These are phyloP conservation scores for Tolypocladium nubicola DNA, from an alignment of 2,329 filamentous ascomycete species.

Conservation along the genomic window DNA sequence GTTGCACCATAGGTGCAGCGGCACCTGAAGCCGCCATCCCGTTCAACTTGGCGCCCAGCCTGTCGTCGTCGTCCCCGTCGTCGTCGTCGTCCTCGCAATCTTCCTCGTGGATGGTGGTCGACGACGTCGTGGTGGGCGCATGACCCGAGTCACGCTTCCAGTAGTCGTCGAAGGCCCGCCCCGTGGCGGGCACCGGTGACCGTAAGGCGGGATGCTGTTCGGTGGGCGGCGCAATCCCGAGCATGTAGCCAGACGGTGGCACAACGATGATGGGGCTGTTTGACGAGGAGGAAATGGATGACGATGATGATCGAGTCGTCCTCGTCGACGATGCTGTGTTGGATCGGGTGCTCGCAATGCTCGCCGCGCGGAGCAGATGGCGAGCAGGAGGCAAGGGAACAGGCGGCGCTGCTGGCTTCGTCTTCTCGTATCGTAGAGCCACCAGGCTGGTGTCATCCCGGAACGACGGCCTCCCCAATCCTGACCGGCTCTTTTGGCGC, in stretches of 20 bases:
- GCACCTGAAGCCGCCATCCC: not conserved
- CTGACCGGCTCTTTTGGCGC: conserved; percentile 29
- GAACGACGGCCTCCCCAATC: conserved; percentile 22
- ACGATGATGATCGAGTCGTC: conserved; percentile 12
- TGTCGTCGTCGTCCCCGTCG: conserved; percentile 4
- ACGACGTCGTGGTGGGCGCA: conserved; percentile 26
- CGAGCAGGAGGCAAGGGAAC: conserved; percentile 38
- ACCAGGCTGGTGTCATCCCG: conserved; percentile 40
- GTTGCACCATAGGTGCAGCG: conserved; percentile 2
- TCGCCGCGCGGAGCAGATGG: conserved; percentile 10
- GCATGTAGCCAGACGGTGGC: conserved; percentile 13
- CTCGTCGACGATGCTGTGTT: conserved; percentile 11
- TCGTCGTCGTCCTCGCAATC: conserved; percentile 25
- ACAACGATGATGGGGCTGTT: conserved; percentile 19
- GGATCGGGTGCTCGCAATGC: conserved; percentile 4
- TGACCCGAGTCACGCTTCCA: conserved; percentile 47
- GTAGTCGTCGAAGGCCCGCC: conserved; percentile 25
- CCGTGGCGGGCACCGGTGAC: conserved; percentile 7
- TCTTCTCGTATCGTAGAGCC: conserved; percentile 51
- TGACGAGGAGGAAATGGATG: conserved; percentile 9
- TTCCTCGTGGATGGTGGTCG: conserved; percentile 27
- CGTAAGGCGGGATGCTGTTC: conserved; percentile 46
- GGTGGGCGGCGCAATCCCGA: conserved; percentile 29
- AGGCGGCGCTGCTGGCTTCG: conserved; percentile 44
- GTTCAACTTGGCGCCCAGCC: not conserved